phyloP scores from a whole-genome alignment of 129 eudicot species.

The Helichrysum umbraculigerum region DNA sequence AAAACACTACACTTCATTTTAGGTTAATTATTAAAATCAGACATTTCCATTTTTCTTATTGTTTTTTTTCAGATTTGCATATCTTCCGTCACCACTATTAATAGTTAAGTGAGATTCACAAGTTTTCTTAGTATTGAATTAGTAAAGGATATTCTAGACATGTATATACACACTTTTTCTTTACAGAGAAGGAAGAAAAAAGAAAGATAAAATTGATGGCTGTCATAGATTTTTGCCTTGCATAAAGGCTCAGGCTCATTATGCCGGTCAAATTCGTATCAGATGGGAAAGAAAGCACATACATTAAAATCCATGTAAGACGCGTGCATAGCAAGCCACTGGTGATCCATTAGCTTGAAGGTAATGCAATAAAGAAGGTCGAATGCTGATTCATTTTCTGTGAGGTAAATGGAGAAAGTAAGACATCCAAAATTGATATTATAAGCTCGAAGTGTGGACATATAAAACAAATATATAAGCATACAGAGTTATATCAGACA shows the following conservation, averaged over 20 bases:
- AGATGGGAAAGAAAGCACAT: conserved; percentile 32
- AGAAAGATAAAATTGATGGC: neutral
- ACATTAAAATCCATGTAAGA: conserved; percentile 99
- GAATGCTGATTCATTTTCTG: conserved; percentile 94
- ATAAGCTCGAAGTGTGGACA: neutral
- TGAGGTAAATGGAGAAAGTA: conserved; percentile 13
- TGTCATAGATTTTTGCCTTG: neutral
- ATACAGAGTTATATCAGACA: neutral
- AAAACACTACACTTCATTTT: neutral
- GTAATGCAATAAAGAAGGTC: conserved; percentile 93
- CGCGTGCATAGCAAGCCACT: conserved; percentile 94
- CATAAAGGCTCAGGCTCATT: neutral
- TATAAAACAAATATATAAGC: neutral
- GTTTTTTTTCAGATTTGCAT: neutral
- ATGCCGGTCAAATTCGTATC: neutral
- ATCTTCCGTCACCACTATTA: neutral
- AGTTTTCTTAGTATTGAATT: neutral
- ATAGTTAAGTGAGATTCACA: neutral
- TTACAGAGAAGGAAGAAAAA: neutral
- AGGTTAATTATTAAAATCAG: neutral
- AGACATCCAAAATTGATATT: neutral
- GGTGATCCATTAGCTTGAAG: conserved; percentile 90
- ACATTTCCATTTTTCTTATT: neutral
- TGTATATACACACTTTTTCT: neutral
- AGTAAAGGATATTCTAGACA: neutral